A percentile compares a stretch with the other conserved stretches of the same genome.
phyloP scores from a whole-genome alignment of 2,329 filamentous ascomycete species.

The Trichoderma harzianum region DNA sequence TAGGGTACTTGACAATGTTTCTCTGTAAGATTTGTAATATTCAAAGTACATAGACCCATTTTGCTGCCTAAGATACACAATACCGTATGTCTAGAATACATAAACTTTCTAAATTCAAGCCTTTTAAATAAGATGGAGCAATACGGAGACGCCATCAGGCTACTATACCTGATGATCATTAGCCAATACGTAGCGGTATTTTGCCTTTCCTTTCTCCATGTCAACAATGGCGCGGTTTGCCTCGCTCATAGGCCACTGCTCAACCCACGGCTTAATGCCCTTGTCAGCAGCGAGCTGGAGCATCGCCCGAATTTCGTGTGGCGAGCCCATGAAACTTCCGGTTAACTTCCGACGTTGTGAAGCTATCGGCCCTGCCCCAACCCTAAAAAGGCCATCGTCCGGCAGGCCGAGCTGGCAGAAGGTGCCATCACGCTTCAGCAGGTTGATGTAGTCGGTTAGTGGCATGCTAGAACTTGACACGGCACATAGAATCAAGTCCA shows the following conservation, averaged over 20 bases:
- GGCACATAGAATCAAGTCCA: conserved; percentile 59
- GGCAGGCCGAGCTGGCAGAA: conserved; percentile 60
- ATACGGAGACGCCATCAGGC: too few species aligned
- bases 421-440: conserved; percentile 56
- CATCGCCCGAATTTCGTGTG: conserved; percentile 57
- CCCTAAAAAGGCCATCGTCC: conserved; percentile 10
- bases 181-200: conserved; percentile 46
- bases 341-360: conserved; percentile 39
- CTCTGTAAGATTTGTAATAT: too few species aligned
- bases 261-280: conserved; percentile 54
- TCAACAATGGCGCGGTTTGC: conserved; percentile 54
- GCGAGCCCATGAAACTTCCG: conserved; percentile 47
- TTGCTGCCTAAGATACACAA: too few species aligned
- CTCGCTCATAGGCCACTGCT: conserved; percentile 52
- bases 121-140: too few species aligned
- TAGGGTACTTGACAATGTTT: too few species aligned
- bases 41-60: too few species aligned
- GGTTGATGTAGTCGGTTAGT: conserved; percentile 55
- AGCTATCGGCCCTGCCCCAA: conserved; percentile 45
- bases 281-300: conserved; percentile 55
- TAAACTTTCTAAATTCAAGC: too few species aligned
- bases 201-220: conserved; percentile 51
- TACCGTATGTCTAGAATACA: too few species aligned
- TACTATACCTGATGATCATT: conserved; percentile 30
- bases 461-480: conserved; percentile 55